These are phyloP conservation scores for Tuber calosporum DNA, from an alignment of 495 filamentous ascomycete species.

Conservation along the genomic window DNA sequence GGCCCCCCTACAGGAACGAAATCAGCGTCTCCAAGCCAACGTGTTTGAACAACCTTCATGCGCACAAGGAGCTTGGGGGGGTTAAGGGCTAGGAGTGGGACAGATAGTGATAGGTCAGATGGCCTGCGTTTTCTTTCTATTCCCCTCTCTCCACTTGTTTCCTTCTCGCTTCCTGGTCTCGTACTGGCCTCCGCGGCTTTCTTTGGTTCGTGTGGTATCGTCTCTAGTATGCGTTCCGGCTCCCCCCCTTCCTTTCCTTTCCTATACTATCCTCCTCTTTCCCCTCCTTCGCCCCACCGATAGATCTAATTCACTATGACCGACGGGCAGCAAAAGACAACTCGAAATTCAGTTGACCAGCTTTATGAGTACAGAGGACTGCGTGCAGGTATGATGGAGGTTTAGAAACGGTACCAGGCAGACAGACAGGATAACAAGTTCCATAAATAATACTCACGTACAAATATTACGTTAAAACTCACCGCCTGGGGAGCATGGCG, in stretches of 20 bases:
- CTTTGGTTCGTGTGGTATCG: not conserved
- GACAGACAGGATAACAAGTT: not conserved
- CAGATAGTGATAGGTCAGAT: conserved; percentile 3
- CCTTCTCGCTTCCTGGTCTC: not conserved
- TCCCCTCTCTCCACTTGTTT: not conserved
- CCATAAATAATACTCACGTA: not conserved
- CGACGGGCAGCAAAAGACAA: not conserved
- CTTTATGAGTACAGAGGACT: not conserved
- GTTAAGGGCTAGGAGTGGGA: not conserved
- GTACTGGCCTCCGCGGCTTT: not conserved
- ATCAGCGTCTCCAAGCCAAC: conserved; percentile 32
- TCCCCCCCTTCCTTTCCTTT: not conserved
- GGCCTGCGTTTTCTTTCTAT: not conserved
- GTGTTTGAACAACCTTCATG: conserved; percentile 33
- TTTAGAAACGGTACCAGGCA: not conserved
- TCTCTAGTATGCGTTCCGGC: not conserved
- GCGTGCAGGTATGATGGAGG: not conserved
- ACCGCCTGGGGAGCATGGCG: conserved; percentile 34
- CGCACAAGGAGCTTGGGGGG: conserved; percentile 14
- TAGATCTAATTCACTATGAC: not conserved
- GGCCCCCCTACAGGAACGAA: conserved; percentile 34
- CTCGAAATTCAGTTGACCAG: not conserved
- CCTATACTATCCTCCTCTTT: not conserved
- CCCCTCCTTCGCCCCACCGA: not conserved
- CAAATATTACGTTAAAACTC: conserved; percentile 13